These are phyloP conservation scores for Pichia cephalocereana DNA, from an alignment of 805 yeast species.

Conservation along the genomic window DNA sequence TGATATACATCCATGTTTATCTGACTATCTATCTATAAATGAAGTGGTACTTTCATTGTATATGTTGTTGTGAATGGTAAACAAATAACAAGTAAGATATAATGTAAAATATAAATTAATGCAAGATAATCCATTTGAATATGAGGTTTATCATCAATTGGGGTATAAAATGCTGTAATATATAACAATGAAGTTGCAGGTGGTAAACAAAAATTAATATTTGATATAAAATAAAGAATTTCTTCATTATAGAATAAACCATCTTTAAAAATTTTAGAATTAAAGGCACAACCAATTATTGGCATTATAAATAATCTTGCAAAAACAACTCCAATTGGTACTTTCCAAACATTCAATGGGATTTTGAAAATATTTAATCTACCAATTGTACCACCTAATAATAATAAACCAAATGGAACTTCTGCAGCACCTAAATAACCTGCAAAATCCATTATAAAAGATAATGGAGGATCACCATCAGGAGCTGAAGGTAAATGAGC, in stretches of 20 bases:
- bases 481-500: constrained; percentile 66
- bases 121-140: constrained; percentile 83
- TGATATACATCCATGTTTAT: not conserved
- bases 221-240: constrained; percentile 65
- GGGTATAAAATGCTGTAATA: constrained; percentile 79
- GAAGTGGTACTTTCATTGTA: constrained; percentile 42
- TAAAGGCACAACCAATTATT: constrained; percentile 62
- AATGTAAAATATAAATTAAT: constrained; percentile 63
- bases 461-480: constrained; percentile 72
- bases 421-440: constrained; percentile 76
- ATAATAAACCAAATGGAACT: constrained; percentile 75
- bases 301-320: constrained; percentile 64
- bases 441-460: constrained; percentile 75
- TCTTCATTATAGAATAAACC: constrained; percentile 57
- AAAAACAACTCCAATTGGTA: constrained; percentile 47
- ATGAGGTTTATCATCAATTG: constrained; percentile 42
- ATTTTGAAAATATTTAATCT: constrained; percentile 51
- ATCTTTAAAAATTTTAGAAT: constrained; percentile 45
- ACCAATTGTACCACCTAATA: constrained; percentile 87
- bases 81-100: constrained; percentile 54
- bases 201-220: constrained; percentile 71
- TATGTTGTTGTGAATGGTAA: constrained; percentile 71
- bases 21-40: constrained; percentile 16
- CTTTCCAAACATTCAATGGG: constrained; percentile 66
- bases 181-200: constrained; percentile 87